Evolutionary conservation across 2,329 filamentous ascomycete genomes (phyloP).

Genomic region (Aspergillus bombycis): DNA sequence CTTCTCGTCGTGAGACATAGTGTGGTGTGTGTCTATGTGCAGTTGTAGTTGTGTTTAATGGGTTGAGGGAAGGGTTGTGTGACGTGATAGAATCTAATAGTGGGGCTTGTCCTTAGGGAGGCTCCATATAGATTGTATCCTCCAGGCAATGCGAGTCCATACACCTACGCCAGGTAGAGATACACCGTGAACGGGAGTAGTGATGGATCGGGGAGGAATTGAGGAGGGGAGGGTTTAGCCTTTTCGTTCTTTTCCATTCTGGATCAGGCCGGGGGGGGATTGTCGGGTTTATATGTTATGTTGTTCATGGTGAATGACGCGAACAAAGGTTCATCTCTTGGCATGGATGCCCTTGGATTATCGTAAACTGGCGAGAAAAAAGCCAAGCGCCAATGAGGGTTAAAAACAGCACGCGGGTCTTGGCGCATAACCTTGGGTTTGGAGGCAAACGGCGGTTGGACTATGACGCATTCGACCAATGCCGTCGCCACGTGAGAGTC

Average conservation of each 20-base stretch:
- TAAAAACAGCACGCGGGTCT: not conserved
- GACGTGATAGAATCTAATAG: constrained; percentile 11
- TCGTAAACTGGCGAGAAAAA: not conserved
- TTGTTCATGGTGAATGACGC: constrained; percentile 9
- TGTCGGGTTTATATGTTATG: not conserved
- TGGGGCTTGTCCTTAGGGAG: constrained; percentile 27
- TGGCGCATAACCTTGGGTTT: constrained; percentile 15
- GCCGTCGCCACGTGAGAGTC: constrained; percentile 15
- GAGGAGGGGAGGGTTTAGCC: not conserved
- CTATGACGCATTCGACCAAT: constrained; percentile 22
- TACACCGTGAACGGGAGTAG: constrained; percentile 9
- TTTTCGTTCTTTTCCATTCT: not conserved
- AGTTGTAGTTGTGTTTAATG: constrained; percentile 13
- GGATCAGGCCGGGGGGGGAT: too few relatives aligned
- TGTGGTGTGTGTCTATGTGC: constrained; percentile 3
- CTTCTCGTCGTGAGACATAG: constrained; percentile 9
- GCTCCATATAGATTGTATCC: constrained; percentile 37
- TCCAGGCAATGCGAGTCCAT: constrained; percentile 38
- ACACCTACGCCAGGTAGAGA: constrained; percentile 16
- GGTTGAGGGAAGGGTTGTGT: not conserved
- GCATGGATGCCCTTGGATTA: not conserved
- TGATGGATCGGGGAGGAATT: constrained; percentile 8
- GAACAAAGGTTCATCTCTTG: constrained; percentile 11
- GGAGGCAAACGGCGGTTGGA: not conserved
- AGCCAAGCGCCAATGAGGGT: constrained; percentile 18